Evolutionary conservation across 352 stramenopile species (phyloP).

Genomic region (Phytophthora syringae): DNA sequence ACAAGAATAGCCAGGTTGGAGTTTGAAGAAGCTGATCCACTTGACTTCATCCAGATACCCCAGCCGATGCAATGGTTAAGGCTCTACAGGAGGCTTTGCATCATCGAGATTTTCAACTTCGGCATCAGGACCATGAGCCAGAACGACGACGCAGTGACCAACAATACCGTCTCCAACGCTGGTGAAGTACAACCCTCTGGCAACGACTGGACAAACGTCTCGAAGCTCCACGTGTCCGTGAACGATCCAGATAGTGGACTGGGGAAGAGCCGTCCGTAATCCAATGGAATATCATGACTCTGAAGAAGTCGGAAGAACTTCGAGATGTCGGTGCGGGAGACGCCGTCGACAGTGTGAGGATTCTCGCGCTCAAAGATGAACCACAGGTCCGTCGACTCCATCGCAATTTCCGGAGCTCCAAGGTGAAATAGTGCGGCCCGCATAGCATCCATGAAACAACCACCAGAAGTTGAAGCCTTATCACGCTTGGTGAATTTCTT

Average conservation of each 20-base stretch:
- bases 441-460: not conserved
- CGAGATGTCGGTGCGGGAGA: not conserved
- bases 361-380: not conserved
- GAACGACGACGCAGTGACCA: conserved; percentile 4
- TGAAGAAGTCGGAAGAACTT: not conserved
- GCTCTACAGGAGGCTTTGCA: not conserved
- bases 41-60: not conserved
- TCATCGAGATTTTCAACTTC: not conserved
- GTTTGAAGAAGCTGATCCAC: not conserved
- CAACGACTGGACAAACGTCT: not conserved
- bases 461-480: not conserved
- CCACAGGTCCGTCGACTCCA: conserved; percentile 1
- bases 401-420: not conserved
- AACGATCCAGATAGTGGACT: not conserved
- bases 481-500: not conserved
- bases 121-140: not conserved
- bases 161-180: not conserved
- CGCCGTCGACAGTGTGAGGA: not conserved
- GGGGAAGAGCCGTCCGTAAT: not conserved
- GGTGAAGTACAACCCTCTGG: not conserved
- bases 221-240: not conserved
- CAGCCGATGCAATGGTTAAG: not conserved
- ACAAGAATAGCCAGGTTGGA: not conserved
- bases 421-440: not conserved
- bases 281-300: not conserved